Evolutionary conservation across 225 moss, liverwort and hornwort genomes (phyloP), one percentile per base, ranked within the genome.

Genomic region (Neckera pumila): DNA sequence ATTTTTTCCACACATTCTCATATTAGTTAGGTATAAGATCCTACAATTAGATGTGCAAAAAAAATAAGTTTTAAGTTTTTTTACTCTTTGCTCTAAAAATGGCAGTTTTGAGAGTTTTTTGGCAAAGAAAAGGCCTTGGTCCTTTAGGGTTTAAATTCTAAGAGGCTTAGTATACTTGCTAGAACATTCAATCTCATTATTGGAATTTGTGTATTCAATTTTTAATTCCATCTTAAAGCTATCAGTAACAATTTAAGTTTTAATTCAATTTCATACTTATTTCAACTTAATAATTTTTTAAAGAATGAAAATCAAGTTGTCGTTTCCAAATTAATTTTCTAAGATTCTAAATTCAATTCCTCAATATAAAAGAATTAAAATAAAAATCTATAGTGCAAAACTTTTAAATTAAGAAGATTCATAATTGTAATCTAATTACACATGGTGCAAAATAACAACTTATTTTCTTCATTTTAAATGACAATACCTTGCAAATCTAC

Each of bases 401-500:
- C 33, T 0, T 64, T 33, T 64, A 33, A 17, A 9, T 14, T 42
- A 42, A 26, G 6, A 42, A 42, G 26, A 42, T 42, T 71, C 9
- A 42, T 1, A 16, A 5, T 15, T 0, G 2, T 27, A 26, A 42
- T 72, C 14, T 43, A 43, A 17, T 17, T 6, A 42, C 0, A 1
- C 2, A 17, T 38, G 69, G 43, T 27, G 10, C 5, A 5, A 25
- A 42, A 42, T 3, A 42, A 26, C 2, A 42, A 26, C 2, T 27
- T 2, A 14, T 9, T 71, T 42, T 42, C 27, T 27, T 72, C 17
- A 43, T 10, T 42, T 42, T 43, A 43, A 40, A 72, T 0, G 2
- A 9, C 27, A 26, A 71, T 5, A 6, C 36, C 6, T 65, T 19
- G 10, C 1, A 34, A 34, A 65, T 34, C 70, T 25, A n/a, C 3